Percentiles rank a stretch among this genome's conserved stretches.
Evolutionary conservation across 768 basidiomycete genomes (phyloP).

Genomic region (Lentinula aciculospora): DNA sequence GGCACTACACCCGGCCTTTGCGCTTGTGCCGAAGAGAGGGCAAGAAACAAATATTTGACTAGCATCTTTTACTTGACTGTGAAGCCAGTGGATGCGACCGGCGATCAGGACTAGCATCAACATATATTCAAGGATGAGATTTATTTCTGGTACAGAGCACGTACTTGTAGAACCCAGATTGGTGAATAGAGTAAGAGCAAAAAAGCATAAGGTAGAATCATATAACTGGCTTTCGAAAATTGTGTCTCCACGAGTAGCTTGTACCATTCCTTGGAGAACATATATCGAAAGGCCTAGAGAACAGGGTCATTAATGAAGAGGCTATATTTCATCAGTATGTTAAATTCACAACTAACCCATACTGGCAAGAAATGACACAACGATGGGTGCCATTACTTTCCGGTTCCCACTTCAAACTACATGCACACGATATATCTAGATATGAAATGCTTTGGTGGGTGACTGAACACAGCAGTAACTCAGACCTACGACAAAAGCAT

Average conservation of each 20-base stretch:
- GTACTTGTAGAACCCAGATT: background rate
- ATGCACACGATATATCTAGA: background rate
- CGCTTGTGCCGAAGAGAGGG: background rate
- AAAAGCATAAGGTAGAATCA: background rate
- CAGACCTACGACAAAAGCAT: background rate
- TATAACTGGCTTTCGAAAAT: background rate
- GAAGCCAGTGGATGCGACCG: background rate
- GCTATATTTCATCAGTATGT: background rate
- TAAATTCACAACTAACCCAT: background rate
- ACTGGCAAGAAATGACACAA: background rate
- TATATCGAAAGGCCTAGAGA: background rate
- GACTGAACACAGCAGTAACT: no score
- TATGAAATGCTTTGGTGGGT: background rate
- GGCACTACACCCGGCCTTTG: background rate
- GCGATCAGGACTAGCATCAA: background rate
- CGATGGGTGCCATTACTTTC: background rate
- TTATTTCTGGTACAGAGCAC: background rate
- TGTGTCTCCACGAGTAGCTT: background rate
- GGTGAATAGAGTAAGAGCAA: background rate
- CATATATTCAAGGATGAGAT: background rate
- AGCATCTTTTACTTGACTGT: background rate
- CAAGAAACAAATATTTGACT: background rate
- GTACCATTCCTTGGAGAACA: background rate
- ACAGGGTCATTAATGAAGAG: background rate
- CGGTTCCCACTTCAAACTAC: slow-evolving; percentile 1